phyloP scores from a whole-genome alignment of 1,284 basidiomycete genomes.

The Ganoderma sinense region DNA sequence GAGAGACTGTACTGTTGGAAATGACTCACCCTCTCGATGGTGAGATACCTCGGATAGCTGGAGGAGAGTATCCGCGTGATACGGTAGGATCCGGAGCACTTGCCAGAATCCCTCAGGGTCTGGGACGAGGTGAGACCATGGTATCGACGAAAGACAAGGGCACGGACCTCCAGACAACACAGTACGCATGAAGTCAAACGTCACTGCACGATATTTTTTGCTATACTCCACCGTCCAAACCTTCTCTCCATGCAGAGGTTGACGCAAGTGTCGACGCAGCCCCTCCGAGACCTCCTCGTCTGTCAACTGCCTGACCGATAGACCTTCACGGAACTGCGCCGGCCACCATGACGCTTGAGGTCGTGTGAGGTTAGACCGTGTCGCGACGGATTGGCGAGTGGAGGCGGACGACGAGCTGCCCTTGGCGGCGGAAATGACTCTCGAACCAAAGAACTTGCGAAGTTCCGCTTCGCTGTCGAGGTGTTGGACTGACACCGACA shows the following conservation, averaged over 20 bases:
- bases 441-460: conserved; percentile 91
- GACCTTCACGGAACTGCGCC: conserved; percentile 69
- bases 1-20: not conserved
- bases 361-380: conserved; percentile 69
- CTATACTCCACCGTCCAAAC: conserved; percentile 92
- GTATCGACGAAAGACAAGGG: conserved; percentile 33
- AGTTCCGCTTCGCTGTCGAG: conserved; percentile 91
- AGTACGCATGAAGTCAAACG: conserved; percentile 81
- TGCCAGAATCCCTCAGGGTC: conserved; percentile 72
- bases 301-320: conserved; percentile 67
- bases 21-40: conserved; percentile 77
- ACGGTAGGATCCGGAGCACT: conserved; percentile 67
- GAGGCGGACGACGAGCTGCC: conserved; percentile 40
- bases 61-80: conserved; percentile 91
- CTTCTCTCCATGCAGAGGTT: conserved; percentile 59
- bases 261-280: conserved; percentile 50
- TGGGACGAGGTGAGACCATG: conserved; percentile 36
- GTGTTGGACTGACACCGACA: conserved; percentile 79
- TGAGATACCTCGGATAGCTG: conserved; percentile 87
- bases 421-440: conserved; percentile 75
- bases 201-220: conserved; percentile 82
- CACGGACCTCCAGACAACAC: conserved; percentile 80
- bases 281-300: conserved; percentile 62
- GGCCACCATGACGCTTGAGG: conserved; percentile 71
- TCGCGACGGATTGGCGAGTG: conserved; percentile 37